These are phyloP conservation scores for Phytophthora tentaculata DNA, from an alignment of 352 stramenopile genomes.

Conservation along the genomic window DNA sequence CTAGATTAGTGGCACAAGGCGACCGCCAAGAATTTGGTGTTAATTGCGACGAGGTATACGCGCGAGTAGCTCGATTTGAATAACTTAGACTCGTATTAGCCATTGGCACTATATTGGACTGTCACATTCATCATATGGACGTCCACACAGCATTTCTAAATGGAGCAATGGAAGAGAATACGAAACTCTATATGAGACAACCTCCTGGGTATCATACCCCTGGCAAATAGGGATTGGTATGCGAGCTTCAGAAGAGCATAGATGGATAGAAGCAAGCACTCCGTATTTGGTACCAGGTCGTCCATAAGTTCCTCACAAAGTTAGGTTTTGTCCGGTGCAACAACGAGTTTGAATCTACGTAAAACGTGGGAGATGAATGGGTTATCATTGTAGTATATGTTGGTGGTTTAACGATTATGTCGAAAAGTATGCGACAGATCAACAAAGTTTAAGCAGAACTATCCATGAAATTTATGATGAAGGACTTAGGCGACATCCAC, in stretches of 20 bases:
- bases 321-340: background rate
- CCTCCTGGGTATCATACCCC: background rate
- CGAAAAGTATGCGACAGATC: slow-evolving; percentile 14
- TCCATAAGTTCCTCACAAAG: background rate
- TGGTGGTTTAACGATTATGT: slow-evolving; percentile 18
- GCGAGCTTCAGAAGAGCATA: background rate
- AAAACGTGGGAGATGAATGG: background rate
- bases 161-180: background rate
- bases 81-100: no score
- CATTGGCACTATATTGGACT: no score
- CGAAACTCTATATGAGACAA: background rate
- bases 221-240: background rate
- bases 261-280: background rate
- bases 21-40: no score
- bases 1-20: no score
- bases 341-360: background rate
- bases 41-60: no score
- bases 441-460: slow-evolving; percentile 26
- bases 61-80: no score
- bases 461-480: slow-evolving; percentile 38
- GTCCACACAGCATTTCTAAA: no score
- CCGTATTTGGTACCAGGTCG: background rate
- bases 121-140: no score
- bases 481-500: slow-evolving; percentile 15
- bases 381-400: no score